Evolutionary conservation across 2,329 filamentous ascomycete species (phyloP), one percentile per base, ranked within the genome.

Genomic region (Verticillium alfalfae): DNA sequence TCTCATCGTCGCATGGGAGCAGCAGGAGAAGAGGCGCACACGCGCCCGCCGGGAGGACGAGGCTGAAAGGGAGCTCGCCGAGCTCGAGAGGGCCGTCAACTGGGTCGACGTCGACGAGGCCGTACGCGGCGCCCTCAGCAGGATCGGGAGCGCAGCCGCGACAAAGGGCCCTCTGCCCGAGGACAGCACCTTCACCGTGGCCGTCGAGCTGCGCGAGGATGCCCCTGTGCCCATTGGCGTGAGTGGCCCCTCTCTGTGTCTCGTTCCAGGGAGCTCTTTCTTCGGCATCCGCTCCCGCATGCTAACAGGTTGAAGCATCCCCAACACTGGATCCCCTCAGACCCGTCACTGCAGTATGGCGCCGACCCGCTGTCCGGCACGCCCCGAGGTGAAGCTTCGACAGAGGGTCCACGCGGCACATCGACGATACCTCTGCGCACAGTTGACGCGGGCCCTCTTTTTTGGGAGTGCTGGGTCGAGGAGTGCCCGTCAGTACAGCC

Each of bases 161-260:
- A 81, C 78, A 61, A 78, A 92, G 64, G 76, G 73, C 0, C 73
- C 80, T 0, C 71, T 93, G 26, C 89, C 90, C 0, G 74, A 80
- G 1, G 83, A 83, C 1, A 92, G 89, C 72, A 90, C 88, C 0
- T 94, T 91, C 72, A 91, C 89, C 0, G 73, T 94, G n/a, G 88
- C 88, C 0, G 82, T 94, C 49, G 91, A 94, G 73, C 72, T 93
- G 65, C 84, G 84, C 45, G 84, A 89, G 26, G 80, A 87, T 49
- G 80, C 79, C 0, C 74, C 81, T 12, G 79, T 84, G 10, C 87
- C 86, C 0, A 85, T 88, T 64, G 81, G 80, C 60, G 85, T 87
- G 72, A 70, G 82, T 76, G 22, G 54, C 39, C 16, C 34, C 45
- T 10, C 26, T 4, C 5, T 31, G 26, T 31, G 5, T 31, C 26